Base-by-base conservation (phyloP, 805 yeast genomes). In the Wickerhamiella occidentalis region DNA sequence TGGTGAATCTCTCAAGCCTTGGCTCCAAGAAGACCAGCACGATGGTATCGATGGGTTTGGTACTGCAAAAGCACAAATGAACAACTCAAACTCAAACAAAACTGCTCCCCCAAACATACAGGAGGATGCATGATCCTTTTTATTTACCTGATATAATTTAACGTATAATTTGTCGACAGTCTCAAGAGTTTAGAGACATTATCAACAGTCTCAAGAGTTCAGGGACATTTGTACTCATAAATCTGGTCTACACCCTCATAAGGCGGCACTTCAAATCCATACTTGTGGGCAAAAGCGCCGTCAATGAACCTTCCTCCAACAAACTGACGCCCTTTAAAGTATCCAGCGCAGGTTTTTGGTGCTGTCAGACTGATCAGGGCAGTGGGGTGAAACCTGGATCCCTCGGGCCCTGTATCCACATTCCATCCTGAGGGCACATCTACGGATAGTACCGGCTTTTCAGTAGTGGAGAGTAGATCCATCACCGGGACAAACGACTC, bases 361-460 rank as follows among this genome's bases (percentile, higher is more conserved):
- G 95, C 96, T 0, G 97, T 88, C 45, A 92, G 68, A 46, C 94
- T 82, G 8, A 92, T 79, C 44, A 92, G 69, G 55, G 79, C 77
- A 5, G 73, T 64, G 0, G 96, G 94, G 22, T 69, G 69, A 50
- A 83, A 74, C 22, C 62, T 63, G 17, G 64, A 67, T 1, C 52
- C 58, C 0, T 68, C 64, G 0, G 92, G 94, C 0, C 98, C 98
- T 6, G 73, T 60, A 59, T 92, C 94, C 9, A 92, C 97, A 60
- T 88, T 90, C 98, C 98, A 92, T 0, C 96, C 95, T 1, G 95
- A 83, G 0, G 98, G 98, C 43, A 90, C 77, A 63, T 92, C 98
- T 1, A 92, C 84, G 0, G 94, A 77, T 0, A 85, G 74, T 1
- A 87, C 75, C 1, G 88, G 90, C 2, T 77, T 59, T 1, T 50